phyloP scores from a whole-genome alignment of 2,329 filamentous ascomycete species.

The Apiospora hydei region DNA sequence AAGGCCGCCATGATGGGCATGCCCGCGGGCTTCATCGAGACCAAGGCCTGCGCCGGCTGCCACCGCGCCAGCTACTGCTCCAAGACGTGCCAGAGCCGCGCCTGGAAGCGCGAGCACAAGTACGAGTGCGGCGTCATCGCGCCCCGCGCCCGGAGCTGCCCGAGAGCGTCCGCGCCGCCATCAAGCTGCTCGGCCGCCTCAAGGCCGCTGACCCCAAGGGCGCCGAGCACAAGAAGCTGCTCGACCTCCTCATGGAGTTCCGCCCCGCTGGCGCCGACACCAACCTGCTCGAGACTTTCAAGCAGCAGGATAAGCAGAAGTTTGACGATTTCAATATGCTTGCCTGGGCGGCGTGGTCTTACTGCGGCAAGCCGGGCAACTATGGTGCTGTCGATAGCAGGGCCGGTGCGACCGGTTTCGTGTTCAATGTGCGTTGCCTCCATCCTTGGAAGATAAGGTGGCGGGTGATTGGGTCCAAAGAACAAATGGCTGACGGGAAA shows the following conservation, averaged over 20 bases:
- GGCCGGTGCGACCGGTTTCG: conserved; percentile 29
- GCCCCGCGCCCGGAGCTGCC: conserved; percentile 34
- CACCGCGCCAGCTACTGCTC: conserved; percentile 38
- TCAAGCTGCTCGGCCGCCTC: conserved; percentile 39
- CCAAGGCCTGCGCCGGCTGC: conserved; percentile 38
- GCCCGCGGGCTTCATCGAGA: conserved; percentile 34
- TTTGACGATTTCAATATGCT: conserved; percentile 35
- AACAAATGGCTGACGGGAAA: conserved; percentile 21
- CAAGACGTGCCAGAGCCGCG: conserved; percentile 38
- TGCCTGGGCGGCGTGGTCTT: conserved; percentile 35
- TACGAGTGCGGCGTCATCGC: conserved; percentile 39
- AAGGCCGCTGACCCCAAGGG: conserved; percentile 31
- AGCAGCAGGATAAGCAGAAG: conserved; percentile 31
- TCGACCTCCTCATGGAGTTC: conserved; percentile 31
- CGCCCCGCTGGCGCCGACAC: conserved; percentile 30
- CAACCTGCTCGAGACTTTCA: conserved; percentile 29
- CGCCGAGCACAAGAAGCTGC: conserved; percentile 29
- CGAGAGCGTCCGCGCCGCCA: conserved; percentile 33
- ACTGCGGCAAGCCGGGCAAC: conserved; percentile 31
- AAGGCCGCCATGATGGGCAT: conserved; percentile 37
- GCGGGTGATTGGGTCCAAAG: conserved; percentile 5
- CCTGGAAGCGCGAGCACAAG: conserved; percentile 42
- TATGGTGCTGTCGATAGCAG: conserved; percentile 30
- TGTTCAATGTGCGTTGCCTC: conserved; percentile 35
- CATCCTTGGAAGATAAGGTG: neutral